Base-by-base conservation (phyloP, 139 green algal species). In the Edaphochlamys debaryana region DNA sequence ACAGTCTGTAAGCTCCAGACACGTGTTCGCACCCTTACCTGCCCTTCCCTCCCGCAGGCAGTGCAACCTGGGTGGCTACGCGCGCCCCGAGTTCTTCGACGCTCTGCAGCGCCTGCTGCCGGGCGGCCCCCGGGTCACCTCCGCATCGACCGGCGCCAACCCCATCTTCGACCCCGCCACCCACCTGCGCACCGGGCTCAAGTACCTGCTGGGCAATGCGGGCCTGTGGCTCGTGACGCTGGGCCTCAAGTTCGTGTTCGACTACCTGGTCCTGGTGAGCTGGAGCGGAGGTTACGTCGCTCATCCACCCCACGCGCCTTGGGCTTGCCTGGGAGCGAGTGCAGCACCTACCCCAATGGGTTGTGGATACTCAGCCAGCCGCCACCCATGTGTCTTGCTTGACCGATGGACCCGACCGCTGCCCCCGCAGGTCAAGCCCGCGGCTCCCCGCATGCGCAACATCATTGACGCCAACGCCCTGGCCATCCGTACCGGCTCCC, bases 191-290 rank as follows among this genome's bases (percentile, higher is more conserved):
- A 80, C 73, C 27, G 74, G 54, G 38, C 73, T 56, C 40, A 19
- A 5, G 22, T 79, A 48, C 37, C 38, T 66, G 45, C 19, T 90
- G 7, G 50, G 37, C 66, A 95, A 96, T 79, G 54, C 82, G 1
- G 23, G 67, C 36, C 91, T 96, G 79, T 96, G 93, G 93, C 50
- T 80, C 36, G 27, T 87, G 29, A 84, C 92, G 37, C 72, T 96
- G 30, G 82, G 32, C 0, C 42, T 87, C 48, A 96, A 96, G 83
- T 70, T 91, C n/a, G 79, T 85, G 11, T 94, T 96, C 50, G 93
- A 95, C 75, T 94, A 88, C 69, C 93, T 90, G 32, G 52, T 88
- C 37, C 13, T 13, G 9, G 9, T 9, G 11, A n/a, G n/a, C n/a
- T 54, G 45, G 9, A 9, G 45, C n/a, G n/a, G n/a, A n/a, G n/a